phyloP scores from a whole-genome alignment of 202 grass and related monocot species.

The Setaria italica region DNA sequence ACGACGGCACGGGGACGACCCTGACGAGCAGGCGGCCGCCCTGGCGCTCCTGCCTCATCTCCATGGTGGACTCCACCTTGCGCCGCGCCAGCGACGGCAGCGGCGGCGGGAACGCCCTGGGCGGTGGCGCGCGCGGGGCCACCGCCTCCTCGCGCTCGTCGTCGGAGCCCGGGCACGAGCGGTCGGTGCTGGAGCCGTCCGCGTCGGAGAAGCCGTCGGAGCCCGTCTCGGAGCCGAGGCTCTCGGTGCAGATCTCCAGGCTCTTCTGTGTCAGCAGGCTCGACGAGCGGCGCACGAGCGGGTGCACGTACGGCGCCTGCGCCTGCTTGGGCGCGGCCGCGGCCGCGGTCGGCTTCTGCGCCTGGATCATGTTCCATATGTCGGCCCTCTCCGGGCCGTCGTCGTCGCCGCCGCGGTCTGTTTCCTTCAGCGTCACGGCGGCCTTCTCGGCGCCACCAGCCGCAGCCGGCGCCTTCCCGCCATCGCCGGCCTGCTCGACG shows the following conservation, averaged over 20 bases:
- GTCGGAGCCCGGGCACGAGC: slow-evolving; percentile 44
- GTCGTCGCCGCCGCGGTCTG: slow-evolving; percentile 43
- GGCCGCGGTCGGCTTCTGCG: slow-evolving; percentile 37
- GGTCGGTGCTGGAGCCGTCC: slow-evolving; percentile 38
- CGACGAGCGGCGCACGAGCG: slow-evolving; percentile 62
- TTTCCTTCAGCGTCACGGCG: slow-evolving; percentile 43
- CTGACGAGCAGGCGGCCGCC: slow-evolving; percentile 63
- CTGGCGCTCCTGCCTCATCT: slow-evolving; percentile 66
- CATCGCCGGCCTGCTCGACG: slow-evolving; percentile 37
- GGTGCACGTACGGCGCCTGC: slow-evolving; percentile 60
- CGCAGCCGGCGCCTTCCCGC: background rate
- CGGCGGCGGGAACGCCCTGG: slow-evolving; percentile 62
- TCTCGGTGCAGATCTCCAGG: slow-evolving; percentile 78
- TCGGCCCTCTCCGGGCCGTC: slow-evolving; percentile 50
- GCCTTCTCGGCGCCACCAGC: slow-evolving; percentile 36
- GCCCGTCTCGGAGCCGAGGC: slow-evolving; percentile 75
- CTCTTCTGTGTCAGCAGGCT: slow-evolving; percentile 80
- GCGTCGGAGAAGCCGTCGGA: slow-evolving; percentile 67
- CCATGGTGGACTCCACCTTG: slow-evolving; percentile 43
- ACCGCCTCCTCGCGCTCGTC: slow-evolving; percentile 38
- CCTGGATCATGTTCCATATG: slow-evolving; percentile 75
- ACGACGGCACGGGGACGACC: slow-evolving; percentile 56
- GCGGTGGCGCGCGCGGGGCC: slow-evolving; percentile 1
- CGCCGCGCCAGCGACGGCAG: slow-evolving; percentile 66
- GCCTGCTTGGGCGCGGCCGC: background rate